Percentiles rank a stretch among this genome's conserved stretches.
Conservation (phyloP, 2,329 filamentous ascomycete species). For the Monosporascus ibericus region DNA sequence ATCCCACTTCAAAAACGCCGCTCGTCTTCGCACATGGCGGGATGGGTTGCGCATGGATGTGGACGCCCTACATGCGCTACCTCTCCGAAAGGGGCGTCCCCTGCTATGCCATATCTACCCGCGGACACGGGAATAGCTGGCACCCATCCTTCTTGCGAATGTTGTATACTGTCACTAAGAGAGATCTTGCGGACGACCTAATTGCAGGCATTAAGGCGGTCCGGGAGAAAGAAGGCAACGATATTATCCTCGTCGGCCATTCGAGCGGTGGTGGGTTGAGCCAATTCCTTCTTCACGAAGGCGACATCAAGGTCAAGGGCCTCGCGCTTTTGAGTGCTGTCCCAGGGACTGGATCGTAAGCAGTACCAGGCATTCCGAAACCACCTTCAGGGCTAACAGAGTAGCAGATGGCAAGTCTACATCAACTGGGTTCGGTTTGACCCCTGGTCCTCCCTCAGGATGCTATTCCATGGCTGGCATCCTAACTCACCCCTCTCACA, state of each 20-base stretch:
- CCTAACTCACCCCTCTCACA: conserved; percentile 47
- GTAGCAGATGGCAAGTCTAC: conserved; percentile 30
- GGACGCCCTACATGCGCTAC: conserved; percentile 45
- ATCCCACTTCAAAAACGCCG: conserved; percentile 21
- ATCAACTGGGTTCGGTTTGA: conserved; percentile 40
- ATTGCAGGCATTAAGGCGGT: conserved; percentile 35
- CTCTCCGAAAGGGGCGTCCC: conserved; percentile 37
- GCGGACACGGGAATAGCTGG: conserved; percentile 48
- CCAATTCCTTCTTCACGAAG: conserved; percentile 41
- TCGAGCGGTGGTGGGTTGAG: conserved; percentile 44
- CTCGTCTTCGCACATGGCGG: conserved; percentile 50
- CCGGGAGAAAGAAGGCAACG: conserved; percentile 20
- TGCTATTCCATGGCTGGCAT: conserved; percentile 41
- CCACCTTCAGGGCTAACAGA: conserved; percentile 4
- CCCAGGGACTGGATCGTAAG: conserved; percentile 43
- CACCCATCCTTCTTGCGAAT: conserved; percentile 41
- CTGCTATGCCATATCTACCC: conserved; percentile 46
- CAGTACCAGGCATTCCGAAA: conserved; percentile 3
- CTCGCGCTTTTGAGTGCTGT: conserved; percentile 41
- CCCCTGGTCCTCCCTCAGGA: conserved; percentile 40
- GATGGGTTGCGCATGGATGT: conserved; percentile 47
- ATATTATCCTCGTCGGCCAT: conserved; percentile 42
- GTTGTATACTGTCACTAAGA: conserved; percentile 38
- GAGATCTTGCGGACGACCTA: conserved; percentile 38
- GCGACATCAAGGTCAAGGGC: conserved; percentile 33